A percentile compares a stretch with the other conserved stretches of the same genome.
phyloP scores from a whole-genome alignment of 441 rosid species.

The Bocquillonia castaneifolia region DNA sequence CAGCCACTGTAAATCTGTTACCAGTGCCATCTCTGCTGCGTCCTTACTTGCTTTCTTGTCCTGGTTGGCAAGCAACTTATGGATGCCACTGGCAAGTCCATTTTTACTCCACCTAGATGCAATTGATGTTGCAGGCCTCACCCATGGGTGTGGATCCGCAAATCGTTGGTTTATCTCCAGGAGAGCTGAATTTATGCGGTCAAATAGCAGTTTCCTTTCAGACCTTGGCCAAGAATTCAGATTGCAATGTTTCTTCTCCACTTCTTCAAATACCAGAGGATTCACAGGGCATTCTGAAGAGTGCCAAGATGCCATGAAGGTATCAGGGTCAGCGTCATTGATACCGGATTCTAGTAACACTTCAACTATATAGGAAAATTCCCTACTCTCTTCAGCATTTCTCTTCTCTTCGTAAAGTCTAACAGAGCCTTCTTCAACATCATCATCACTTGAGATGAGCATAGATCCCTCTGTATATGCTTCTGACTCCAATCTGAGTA shows the following conservation, averaged over 20 bases:
- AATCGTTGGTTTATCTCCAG: conserved; percentile 41
- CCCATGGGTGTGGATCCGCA: conserved; percentile 55
- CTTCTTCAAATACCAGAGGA: conserved; percentile 59
- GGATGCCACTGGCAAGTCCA: conserved; percentile 41
- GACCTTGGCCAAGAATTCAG: conserved; percentile 39
- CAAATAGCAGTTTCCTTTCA: conserved; percentile 69
- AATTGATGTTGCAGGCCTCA: conserved; percentile 27
- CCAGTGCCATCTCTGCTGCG: conserved; percentile 33
- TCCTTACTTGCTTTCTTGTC: conserved; percentile 33
- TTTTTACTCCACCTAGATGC: conserved; percentile 35
- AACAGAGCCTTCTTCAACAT: conserved; percentile 35
- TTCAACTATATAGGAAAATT: conserved; percentile 47
- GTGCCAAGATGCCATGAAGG: conserved; percentile 52
- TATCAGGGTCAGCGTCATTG: conserved; percentile 36
- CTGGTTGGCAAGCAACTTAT: conserved; percentile 33
- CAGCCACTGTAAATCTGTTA: conserved; percentile 47
- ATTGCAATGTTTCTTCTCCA: conserved; percentile 55
- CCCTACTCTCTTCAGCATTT: conserved; percentile 46
- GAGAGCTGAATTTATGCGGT: conserved; percentile 56
- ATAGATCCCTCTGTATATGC: conserved; percentile 54
- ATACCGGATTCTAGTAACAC: conserved; percentile 50
- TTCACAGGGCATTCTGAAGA: conserved; percentile 60
- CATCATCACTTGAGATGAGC: conserved; percentile 66
- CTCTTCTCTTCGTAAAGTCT: conserved; percentile 29
- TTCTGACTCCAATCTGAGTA: conserved; percentile 78